Conservation (phyloP, 805 yeast genomes). For the Jamesozyma gamospora region DNA sequence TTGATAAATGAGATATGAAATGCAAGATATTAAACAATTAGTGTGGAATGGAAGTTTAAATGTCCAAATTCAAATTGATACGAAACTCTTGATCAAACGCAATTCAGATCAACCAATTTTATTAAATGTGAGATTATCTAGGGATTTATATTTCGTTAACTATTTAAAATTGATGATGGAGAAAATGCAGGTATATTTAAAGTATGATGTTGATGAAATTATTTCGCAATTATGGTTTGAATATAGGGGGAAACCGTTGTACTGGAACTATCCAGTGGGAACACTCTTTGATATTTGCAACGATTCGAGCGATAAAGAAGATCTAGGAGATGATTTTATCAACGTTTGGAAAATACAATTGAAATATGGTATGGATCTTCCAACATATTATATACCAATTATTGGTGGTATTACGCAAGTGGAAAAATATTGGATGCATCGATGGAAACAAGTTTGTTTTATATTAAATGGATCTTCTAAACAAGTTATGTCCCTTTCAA, state of each 20-base stretch:
- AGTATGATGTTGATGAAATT: slow-evolving; percentile 19
- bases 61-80: slow-evolving; percentile 30
- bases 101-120: slow-evolving; percentile 9
- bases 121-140: slow-evolving; percentile 22
- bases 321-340: slow-evolving; percentile 8
- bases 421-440: slow-evolving; percentile 56
- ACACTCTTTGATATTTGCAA: slow-evolving; percentile 43
- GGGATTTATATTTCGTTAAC: slow-evolving; percentile 47
- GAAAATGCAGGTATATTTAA: slow-evolving; percentile 32
- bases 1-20: background rate
- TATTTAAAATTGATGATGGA: slow-evolving; percentile 30
- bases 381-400: slow-evolving; percentile 37
- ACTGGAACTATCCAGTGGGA: slow-evolving; percentile 76
- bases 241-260: slow-evolving; percentile 50
- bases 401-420: slow-evolving; percentile 28
- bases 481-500: slow-evolving; percentile 67
- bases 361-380: slow-evolving; percentile 33
- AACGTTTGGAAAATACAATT: slow-evolving; percentile 41
- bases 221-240: slow-evolving; percentile 52
- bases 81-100: slow-evolving; percentile 11
- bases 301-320: too few species aligned
- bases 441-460: slow-evolving; percentile 71
- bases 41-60: slow-evolving; percentile 51
- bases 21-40: slow-evolving; percentile 29
- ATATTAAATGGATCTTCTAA: slow-evolving; percentile 70